phyloP scores from a whole-genome alignment of 2,329 filamentous ascomycete genomes.

The Rutstroemia sp. region DNA sequence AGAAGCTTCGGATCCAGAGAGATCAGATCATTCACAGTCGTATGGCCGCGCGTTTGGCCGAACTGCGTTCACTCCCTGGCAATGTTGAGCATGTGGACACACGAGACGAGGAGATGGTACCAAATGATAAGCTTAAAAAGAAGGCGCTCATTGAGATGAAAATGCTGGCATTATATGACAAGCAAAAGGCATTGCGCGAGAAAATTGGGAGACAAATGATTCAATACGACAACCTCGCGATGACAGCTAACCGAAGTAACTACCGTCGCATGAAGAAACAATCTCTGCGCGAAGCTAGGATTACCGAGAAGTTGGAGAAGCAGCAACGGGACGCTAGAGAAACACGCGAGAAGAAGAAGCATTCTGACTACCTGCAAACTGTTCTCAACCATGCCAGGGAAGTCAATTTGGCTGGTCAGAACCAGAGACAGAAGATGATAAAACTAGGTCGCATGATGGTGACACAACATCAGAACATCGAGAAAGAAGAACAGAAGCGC shows the following conservation, averaged over 20 bases:
- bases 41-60: constrained; percentile 74
- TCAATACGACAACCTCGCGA: constrained; percentile 90
- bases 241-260: constrained; percentile 87
- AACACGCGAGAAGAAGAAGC: constrained; percentile 95
- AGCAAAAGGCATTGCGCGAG: constrained; percentile 79
- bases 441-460: constrained; percentile 89
- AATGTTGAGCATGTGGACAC: constrained; percentile 86
- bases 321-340: constrained; percentile 95
- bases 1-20: constrained; percentile 76
- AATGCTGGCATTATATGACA: constrained; percentile 77
- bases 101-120: constrained; percentile 56
- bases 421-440: constrained; percentile 66
- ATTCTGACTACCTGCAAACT: constrained; percentile 82
- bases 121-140: constrained; percentile 77
- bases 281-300: constrained; percentile 85
- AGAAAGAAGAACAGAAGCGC: constrained; percentile 98
- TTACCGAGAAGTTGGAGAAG: constrained; percentile 98
- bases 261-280: constrained; percentile 98
- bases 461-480: constrained; percentile 86
- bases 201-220: constrained; percentile 88
- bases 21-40: constrained; percentile 87
- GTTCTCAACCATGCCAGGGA: constrained; percentile 78
- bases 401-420: constrained; percentile 58
- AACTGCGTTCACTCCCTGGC: constrained; percentile 75
- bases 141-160: constrained; percentile 95